phyloP scores from a whole-genome alignment of 805 yeast species.

The Candida incommunis region DNA sequence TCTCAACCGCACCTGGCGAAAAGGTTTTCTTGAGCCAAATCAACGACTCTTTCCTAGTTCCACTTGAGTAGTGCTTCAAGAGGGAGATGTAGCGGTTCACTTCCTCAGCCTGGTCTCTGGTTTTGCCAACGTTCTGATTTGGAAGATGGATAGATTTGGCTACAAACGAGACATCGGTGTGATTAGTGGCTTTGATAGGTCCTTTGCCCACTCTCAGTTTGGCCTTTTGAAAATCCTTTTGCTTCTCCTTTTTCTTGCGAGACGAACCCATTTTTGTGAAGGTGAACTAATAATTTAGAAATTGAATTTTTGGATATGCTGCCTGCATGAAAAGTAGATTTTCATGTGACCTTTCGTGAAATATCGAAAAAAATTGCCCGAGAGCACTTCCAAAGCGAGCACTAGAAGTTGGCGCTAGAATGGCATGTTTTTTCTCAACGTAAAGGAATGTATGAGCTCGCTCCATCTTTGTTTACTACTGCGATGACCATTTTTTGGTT shows the following conservation, averaged over 20 bases:
- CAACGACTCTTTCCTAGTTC: constrained; percentile 61
- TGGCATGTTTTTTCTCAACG: too few relatives aligned
- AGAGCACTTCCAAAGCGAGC: too few relatives aligned
- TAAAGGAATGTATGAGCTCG: too few relatives aligned
- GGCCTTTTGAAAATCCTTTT: constrained; percentile 59
- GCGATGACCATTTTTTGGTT: too few relatives aligned
- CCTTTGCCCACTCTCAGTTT: constrained; percentile 85
- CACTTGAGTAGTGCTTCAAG: constrained; percentile 56
- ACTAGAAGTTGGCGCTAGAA: too few relatives aligned
- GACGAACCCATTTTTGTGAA: constrained; percentile 4
- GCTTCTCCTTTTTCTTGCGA: constrained; percentile 32
- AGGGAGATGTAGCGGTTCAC: constrained; percentile 50
- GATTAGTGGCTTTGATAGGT: constrained; percentile 52
- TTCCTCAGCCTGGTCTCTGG: constrained; percentile 5
- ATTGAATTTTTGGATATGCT: too few relatives aligned
- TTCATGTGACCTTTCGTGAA: too few relatives aligned
- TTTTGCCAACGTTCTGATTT: constrained; percentile 24
- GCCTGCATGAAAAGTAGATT: too few relatives aligned
- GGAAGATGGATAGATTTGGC: constrained; percentile 45
- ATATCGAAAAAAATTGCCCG: too few relatives aligned
- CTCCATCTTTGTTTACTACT: too few relatives aligned
- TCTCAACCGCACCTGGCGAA: too few relatives aligned
- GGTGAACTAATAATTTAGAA: too few relatives aligned
- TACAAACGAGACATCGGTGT: constrained; percentile 74
- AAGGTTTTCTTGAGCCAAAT: constrained; percentile 35